Conservation (phyloP, 1,139 yeast species). For the Geotrichum cucujoidarum region DNA sequence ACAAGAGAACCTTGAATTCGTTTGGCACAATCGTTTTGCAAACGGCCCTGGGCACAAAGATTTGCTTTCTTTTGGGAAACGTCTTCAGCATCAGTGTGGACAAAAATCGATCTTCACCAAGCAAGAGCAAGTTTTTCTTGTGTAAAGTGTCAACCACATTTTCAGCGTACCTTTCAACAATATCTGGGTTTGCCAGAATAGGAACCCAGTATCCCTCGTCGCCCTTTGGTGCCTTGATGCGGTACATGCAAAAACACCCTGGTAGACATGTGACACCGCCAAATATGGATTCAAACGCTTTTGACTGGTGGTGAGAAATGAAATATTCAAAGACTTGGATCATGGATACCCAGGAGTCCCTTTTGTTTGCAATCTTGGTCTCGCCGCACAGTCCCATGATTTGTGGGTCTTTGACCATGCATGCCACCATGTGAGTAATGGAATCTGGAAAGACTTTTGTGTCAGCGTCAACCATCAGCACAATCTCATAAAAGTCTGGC, state of each 20-base stretch:
- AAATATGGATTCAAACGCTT: conserved; percentile 37
- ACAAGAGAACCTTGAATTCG: conserved; percentile 31
- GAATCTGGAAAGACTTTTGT: conserved; percentile 35
- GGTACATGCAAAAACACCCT: conserved; percentile 38
- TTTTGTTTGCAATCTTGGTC: conserved; percentile 34
- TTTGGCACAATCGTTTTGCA: conserved; percentile 35
- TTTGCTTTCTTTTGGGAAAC: conserved; percentile 34
- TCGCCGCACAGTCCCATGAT: conserved; percentile 38
- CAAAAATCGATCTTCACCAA: conserved; percentile 37
- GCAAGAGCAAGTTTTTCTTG: conserved; percentile 33
- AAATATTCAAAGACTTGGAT: conserved; percentile 38
- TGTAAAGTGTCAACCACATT: conserved; percentile 35
- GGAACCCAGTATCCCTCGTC: conserved; percentile 70
- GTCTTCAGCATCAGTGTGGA: conserved; percentile 35
- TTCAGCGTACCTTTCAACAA: conserved; percentile 34
- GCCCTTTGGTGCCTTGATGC: conserved; percentile 49
- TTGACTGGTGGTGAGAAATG: conserved; percentile 37
- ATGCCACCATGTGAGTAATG: conserved; percentile 32
- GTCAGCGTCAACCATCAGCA: conserved; percentile 39
- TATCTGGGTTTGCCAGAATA: conserved; percentile 34
- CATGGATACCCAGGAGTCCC: conserved; percentile 35
- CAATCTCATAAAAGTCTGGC: conserved; percentile 33
- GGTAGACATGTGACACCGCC: conserved; percentile 39
- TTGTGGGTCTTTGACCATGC: conserved; percentile 32
- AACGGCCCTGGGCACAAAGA: conserved; percentile 35